Conservation (phyloP, 139 green algal genomes). For the Pycnococcus provasolii region DNA sequence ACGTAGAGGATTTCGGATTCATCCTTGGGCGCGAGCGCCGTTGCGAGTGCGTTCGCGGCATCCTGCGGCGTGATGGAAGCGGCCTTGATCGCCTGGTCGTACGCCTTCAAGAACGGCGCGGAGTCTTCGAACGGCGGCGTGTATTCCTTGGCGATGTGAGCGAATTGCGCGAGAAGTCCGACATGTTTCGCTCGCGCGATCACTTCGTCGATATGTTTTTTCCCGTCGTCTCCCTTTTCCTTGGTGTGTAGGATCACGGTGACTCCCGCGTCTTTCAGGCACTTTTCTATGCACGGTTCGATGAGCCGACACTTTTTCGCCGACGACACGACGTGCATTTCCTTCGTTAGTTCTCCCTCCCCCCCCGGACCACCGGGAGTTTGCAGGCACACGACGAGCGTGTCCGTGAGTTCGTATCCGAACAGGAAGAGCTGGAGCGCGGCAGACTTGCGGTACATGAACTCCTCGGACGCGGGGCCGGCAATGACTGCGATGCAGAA, state of each 20-base stretch:
- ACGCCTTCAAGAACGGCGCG: too few relatives aligned
- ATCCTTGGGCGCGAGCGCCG: conserved; percentile 71
- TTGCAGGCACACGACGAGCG: too few relatives aligned
- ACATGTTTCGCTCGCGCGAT: background rate
- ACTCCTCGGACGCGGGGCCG: conserved; percentile 22
- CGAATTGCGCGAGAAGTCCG: too few relatives aligned
- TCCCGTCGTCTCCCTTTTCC: conserved; percentile 66
- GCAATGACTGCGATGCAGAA: too few relatives aligned
- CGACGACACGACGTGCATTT: too few relatives aligned
- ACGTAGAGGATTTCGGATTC: conserved; percentile 60
- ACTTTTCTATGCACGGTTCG: too few relatives aligned
- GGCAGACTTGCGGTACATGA: conserved; percentile 78
- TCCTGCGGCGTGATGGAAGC: conserved; percentile 28
- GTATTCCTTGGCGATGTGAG: too few relatives aligned
- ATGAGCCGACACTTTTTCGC: too few relatives aligned
- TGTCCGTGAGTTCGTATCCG: conserved; percentile 62
- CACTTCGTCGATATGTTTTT: conserved; percentile 28
- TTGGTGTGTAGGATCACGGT: conserved; percentile 42
- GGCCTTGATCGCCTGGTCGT: background rate
- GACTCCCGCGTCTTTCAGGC: too few relatives aligned
- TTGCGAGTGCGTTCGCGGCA: conserved; percentile 41
- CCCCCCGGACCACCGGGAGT: too few relatives aligned
- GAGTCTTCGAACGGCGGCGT: too few relatives aligned
- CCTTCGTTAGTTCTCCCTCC: too few relatives aligned
- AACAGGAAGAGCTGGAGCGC: conserved; percentile 81